Conservation (phyloP, 495 filamentous ascomycete genomes). For the Hyphodiscus hymeniophilus region DNA sequence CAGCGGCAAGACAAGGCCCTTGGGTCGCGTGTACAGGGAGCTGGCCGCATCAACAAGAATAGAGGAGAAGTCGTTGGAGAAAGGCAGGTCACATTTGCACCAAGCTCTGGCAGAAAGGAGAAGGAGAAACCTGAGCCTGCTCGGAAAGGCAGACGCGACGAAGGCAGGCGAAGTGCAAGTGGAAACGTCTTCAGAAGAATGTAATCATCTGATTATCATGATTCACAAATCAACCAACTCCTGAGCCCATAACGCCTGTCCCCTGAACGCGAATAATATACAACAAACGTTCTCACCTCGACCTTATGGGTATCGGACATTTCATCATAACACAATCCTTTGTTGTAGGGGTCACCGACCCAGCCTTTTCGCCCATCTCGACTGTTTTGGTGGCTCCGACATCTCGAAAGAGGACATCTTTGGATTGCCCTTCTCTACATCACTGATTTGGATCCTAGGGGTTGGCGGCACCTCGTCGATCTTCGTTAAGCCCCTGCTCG, state of each 20-base stretch:
- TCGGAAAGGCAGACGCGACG: constrained; percentile 35
- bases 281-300: background rate
- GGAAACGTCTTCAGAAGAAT: constrained; percentile 60
- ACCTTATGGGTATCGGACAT: background rate
- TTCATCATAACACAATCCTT: constrained; percentile 3
- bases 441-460: constrained; percentile 34
- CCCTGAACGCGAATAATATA: background rate
- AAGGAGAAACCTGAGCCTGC: constrained; percentile 28
- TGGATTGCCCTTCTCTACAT: constrained; percentile 42
- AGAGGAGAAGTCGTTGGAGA: constrained; percentile 65
- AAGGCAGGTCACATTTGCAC: constrained; percentile 77
- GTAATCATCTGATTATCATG: constrained; percentile 26
- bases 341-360: constrained; percentile 10
- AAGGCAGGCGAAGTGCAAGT: constrained; percentile 60
- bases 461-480: constrained; percentile 45
- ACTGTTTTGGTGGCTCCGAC: constrained; percentile 16
- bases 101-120: constrained; percentile 48
- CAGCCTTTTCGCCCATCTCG: constrained; percentile 15
- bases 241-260: constrained; percentile 5
- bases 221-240: background rate
- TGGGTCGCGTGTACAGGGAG: constrained; percentile 52
- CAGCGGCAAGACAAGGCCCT: constrained; percentile 55
- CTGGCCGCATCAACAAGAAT: constrained; percentile 37
- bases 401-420: constrained; percentile 22
- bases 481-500: constrained; percentile 26